A percentile compares a stretch with the other conserved stretches of the same genome.
phyloP scores from a whole-genome alignment of 306 rosid species.

The Quercus glauca region DNA sequence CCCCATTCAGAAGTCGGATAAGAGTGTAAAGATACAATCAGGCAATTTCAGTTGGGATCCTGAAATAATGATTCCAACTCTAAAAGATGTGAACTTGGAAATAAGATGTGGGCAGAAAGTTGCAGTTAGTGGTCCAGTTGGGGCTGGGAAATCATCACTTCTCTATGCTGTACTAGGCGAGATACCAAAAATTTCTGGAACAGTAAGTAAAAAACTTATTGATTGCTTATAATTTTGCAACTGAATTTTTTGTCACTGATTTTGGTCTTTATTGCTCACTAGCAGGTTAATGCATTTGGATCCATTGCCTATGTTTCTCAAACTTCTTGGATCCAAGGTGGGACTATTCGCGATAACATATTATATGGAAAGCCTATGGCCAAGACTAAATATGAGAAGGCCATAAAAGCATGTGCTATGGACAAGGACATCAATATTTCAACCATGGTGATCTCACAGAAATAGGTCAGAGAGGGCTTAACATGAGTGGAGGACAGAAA shows the following conservation, averaged over 20 bases:
- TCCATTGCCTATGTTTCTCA: slow-evolving; percentile 56
- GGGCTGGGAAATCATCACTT: slow-evolving; percentile 54
- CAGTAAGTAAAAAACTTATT: slow-evolving; percentile 27
- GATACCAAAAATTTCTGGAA: slow-evolving; percentile 48
- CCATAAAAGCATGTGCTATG: slow-evolving; percentile 50
- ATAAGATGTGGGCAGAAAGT: slow-evolving; percentile 29
- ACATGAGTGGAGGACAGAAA: slow-evolving; percentile 66
- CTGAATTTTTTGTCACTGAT: not conserved
- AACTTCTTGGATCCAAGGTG: slow-evolving; percentile 59
- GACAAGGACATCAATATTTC: slow-evolving; percentile 43
- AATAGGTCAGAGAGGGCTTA: slow-evolving; percentile 62
- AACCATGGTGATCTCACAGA: slow-evolving; percentile 56
- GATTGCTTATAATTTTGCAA: not conserved
- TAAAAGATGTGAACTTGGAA: no score
- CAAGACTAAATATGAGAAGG: slow-evolving; percentile 30
- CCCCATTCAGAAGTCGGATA: no score
- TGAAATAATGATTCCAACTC: no score
- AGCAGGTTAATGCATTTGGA: slow-evolving; percentile 44
- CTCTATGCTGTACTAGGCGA: slow-evolving; percentile 47
- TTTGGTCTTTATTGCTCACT: not conserved
- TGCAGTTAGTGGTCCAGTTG: slow-evolving; percentile 54
- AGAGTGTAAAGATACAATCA: no score
- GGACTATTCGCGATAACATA: slow-evolving; percentile 57
- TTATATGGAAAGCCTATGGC: slow-evolving; percentile 53
- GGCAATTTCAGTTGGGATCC: no score